Percentiles rank a stretch among this genome's conserved stretches.
These are phyloP conservation scores for Nicotiana attenuata DNA, from an alignment of 257 asterid genomes.

Conservation along the genomic window DNA sequence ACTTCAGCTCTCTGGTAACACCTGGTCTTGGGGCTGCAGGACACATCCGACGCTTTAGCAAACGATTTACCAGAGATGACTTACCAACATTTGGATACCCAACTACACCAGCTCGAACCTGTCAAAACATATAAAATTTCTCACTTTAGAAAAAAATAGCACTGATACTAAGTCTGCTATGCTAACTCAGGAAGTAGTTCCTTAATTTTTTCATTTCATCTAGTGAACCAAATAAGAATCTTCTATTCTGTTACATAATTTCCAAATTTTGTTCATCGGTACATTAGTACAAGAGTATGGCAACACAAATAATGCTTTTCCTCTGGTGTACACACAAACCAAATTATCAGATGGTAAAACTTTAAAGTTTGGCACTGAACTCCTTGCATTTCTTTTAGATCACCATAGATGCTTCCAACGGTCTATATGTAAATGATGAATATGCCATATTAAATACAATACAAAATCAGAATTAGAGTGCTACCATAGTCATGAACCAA, in stretches of 20 bases:
- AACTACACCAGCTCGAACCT: constrained; percentile 95
- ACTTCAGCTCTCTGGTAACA: constrained; percentile 90
- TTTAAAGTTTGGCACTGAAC: not conserved
- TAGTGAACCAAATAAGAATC: not conserved
- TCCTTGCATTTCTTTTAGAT: not conserved
- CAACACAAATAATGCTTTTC: not conserved
- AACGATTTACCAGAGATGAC: constrained; percentile 89
- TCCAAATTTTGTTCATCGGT: not conserved
- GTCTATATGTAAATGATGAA: not conserved
- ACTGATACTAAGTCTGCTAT: not conserved
- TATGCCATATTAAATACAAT: not conserved
- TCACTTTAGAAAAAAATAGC: not conserved
- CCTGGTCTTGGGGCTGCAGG: constrained; percentile 99
- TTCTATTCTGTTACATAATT: not conserved
- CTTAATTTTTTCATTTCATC: not conserved
- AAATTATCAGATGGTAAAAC: not conserved
- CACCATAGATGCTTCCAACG: not conserved
- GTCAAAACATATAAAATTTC: constrained; percentile 11
- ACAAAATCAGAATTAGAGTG: not conserved
- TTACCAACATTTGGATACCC: constrained; percentile 98
- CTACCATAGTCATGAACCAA: not conserved
- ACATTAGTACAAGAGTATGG: not conserved
- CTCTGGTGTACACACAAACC: not conserved
- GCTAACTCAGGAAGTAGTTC: not conserved
- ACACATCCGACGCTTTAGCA: constrained; percentile 96